Base-by-base conservation (phyloP, 352 stramenopile genomes). In the Globisporangium cederbergense region DNA sequence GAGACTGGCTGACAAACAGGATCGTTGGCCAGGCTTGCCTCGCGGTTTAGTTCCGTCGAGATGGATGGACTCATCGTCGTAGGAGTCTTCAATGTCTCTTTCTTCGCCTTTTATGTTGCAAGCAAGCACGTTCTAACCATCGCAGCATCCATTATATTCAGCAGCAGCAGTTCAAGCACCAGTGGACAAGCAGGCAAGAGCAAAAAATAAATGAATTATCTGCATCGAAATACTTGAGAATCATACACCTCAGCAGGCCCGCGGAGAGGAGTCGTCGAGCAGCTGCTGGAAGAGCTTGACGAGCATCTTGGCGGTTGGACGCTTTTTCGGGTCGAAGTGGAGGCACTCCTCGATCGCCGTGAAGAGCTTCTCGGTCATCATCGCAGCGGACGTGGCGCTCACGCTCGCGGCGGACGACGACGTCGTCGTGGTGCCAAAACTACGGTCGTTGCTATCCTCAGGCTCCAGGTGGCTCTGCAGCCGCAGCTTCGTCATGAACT, bases 231-330 rank as follows among this genome's bases (percentile, higher is more conserved):
- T 36, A 36, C 32, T 8, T 36, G 32, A 36, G 32, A 36, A 36
- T 1, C 4, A 36, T 36, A 36, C 32, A 36, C 32, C 25, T 56
- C 51, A 57, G 51, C 28, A 57, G 16, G 51, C 38, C 30, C 63
- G 28, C 38, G 38, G 40, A 1, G 63, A 59, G 8, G 63, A 46
- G 25, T 79, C 72, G 42, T 79, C 72, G 8, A 85, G 66, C 25
- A 85, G 70, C 34, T 74, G 66, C 53, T 79, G 74, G 50, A 85
- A 81, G 40, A 83, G 63, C 62, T 78, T 74, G 14, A 75, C 68
- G n/a, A 85, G 73, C 52, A 76, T 79, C 46, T 84, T 82, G 16
- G 78, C 78, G 2, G 73, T 87, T 22, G 78, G 80, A 0, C 84
- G 73, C 49, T 79, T 77, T 57, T 75, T 82, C 6, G 82, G 75